These are phyloP conservation scores for Petunia secreta DNA, from an alignment of 257 asterid species.

Conservation along the genomic window DNA sequence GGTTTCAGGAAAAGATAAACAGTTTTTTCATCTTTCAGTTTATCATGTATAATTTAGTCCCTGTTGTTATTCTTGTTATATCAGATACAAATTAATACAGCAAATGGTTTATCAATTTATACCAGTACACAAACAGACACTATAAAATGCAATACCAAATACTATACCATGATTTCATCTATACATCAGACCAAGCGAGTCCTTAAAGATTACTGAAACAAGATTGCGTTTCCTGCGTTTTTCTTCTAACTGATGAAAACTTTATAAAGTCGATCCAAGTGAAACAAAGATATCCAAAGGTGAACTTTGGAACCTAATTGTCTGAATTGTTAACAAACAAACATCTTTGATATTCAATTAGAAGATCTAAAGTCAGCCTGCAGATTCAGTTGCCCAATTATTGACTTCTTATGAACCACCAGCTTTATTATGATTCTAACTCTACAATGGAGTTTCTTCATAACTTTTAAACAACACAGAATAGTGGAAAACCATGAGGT, in stretches of 20 bases:
- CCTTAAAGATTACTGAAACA: not conserved
- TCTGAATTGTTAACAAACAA: not conserved
- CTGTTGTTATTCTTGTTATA: too few relatives aligned
- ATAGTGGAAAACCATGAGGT: not conserved
- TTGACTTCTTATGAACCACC: not conserved
- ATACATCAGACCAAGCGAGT: too few relatives aligned
- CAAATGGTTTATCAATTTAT: too few relatives aligned
- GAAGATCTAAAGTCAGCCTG: not conserved
- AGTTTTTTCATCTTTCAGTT: too few relatives aligned
- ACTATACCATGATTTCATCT: too few relatives aligned
- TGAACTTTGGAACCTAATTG: not conserved
- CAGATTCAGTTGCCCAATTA: not conserved
- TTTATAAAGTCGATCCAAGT: not conserved
- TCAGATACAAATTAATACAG: too few relatives aligned
- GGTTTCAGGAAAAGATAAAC: too few relatives aligned
- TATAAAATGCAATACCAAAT: too few relatives aligned
- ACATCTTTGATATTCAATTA: not conserved
- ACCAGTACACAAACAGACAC: too few relatives aligned
- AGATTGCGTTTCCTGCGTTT: not conserved
- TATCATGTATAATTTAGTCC: too few relatives aligned
- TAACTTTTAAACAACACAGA: not conserved
- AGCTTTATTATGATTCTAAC: constrained; percentile 7
- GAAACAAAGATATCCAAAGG: not conserved
- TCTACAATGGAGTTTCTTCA: not conserved
- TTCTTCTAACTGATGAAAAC: not conserved